Evolutionary conservation across 2,329 filamentous ascomycete genomes (phyloP).

Genomic region (Incumbomyces lentus): DNA sequence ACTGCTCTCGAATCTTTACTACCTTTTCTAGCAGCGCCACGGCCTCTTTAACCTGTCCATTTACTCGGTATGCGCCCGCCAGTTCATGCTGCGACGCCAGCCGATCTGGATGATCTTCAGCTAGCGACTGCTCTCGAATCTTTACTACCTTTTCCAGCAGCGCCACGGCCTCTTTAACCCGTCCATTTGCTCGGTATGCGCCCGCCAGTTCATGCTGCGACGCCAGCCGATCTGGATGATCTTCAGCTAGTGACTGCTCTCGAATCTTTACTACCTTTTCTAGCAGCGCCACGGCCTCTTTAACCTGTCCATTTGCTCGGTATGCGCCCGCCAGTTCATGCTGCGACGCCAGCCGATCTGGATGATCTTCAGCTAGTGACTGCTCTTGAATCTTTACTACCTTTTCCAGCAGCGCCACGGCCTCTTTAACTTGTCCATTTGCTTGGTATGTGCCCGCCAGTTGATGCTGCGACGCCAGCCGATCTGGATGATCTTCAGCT

Average conservation of each 20-base stretch:
- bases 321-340: conserved; percentile 14
- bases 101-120: conserved; percentile 22
- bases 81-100: conserved; percentile 8
- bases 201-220: conserved; percentile 14
- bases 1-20: conserved; percentile 17
- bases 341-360: conserved; percentile 14
- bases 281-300: conserved; percentile 17
- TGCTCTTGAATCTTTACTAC: conserved; percentile 18
- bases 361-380: conserved; percentile 21
- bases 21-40: conserved; percentile 4
- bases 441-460: conserved; percentile 16
- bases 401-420: conserved; percentile 14
- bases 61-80: conserved; percentile 10
- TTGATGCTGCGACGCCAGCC: conserved; percentile 11
- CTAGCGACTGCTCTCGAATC: conserved; percentile 19
- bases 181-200: conserved; percentile 13
- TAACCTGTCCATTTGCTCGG: conserved; percentile 11
- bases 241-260: conserved; percentile 19
- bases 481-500: conserved; percentile 20
- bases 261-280: conserved; percentile 17
- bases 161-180: conserved; percentile 13
- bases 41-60: neutral
- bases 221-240: conserved; percentile 20
- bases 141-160: conserved; percentile 18
- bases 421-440: conserved; percentile 14